phyloP scores from a whole-genome alignment of 2,329 filamentous ascomycete genomes.

The Blastomyces emzantsi region DNA sequence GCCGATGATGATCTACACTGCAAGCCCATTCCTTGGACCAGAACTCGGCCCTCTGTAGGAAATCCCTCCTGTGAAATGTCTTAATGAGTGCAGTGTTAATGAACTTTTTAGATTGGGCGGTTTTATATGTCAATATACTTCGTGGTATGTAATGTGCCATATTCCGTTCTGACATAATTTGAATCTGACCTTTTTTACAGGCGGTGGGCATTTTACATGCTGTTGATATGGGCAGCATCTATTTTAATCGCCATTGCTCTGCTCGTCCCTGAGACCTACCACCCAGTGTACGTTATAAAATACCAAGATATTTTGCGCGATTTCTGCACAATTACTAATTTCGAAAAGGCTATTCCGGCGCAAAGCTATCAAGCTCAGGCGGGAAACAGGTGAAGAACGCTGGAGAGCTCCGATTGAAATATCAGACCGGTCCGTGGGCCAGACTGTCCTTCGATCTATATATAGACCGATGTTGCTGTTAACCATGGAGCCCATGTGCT shows the following conservation, averaged over 20 bases:
- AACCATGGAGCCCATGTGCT: constrained; percentile 72
- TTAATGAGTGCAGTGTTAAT: constrained; percentile 1
- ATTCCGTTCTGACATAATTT: constrained; percentile 5
- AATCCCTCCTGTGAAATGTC: not conserved
- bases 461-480: constrained; percentile 68
- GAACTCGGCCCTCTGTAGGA: constrained; percentile 46
- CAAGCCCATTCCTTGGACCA: constrained; percentile 51
- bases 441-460: constrained; percentile 50
- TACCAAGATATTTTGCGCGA: not conserved
- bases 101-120: constrained; percentile 52
- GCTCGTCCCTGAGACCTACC: constrained; percentile 82
- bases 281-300: constrained; percentile 37
- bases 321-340: not conserved
- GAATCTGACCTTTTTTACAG: constrained; percentile 18
- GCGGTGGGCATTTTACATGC: constrained; percentile 76
- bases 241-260: constrained; percentile 57
- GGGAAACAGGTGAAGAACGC: constrained; percentile 65
- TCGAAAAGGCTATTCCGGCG: constrained; percentile 50
- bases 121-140: constrained; percentile 67
- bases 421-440: constrained; percentile 55
- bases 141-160: constrained; percentile 44
- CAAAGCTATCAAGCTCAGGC: constrained; percentile 61
- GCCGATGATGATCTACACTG: constrained; percentile 75
- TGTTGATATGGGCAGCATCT: constrained; percentile 70
- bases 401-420: constrained; percentile 73